These are phyloP conservation scores for Phytophthora quininea DNA, from an alignment of 352 stramenopile genomes.

Conservation along the genomic window DNA sequence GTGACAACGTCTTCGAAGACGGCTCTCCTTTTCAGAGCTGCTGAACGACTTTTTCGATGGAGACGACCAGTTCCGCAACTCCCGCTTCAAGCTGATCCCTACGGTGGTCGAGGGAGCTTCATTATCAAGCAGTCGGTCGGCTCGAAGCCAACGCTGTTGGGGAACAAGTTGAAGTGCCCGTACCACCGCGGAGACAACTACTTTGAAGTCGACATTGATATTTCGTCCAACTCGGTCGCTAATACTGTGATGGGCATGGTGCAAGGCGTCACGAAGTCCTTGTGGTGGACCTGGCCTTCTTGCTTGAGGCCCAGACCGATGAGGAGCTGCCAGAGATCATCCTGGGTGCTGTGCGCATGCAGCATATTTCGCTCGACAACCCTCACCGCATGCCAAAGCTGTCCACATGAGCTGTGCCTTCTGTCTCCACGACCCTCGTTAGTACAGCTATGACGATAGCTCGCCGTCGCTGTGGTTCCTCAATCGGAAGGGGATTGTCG, in stretches of 20 bases:
- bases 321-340: conserved; percentile 89
- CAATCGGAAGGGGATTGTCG: conserved; percentile 9
- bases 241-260: conserved; percentile 91
- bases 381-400: conserved; percentile 60
- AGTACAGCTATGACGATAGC: background rate
- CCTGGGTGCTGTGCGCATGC: conserved; percentile 78
- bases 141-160: conserved; percentile 95
- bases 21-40: conserved; percentile 89
- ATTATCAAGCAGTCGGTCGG: conserved; percentile 96
- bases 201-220: conserved; percentile 97
- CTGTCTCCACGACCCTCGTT: background rate
- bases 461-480: conserved; percentile 5
- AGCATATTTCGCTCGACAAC: conserved; percentile 86
- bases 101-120: conserved; percentile 96
- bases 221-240: conserved; percentile 92
- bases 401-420: conserved; percentile 14
- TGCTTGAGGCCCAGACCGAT: conserved; percentile 84
- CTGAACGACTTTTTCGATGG: conserved; percentile 94
- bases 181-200: conserved; percentile 92
- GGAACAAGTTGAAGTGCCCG: conserved; percentile 95
- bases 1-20: conserved; percentile 87
- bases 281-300: conserved; percentile 90
- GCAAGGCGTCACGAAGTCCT: conserved; percentile 90
- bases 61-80: conserved; percentile 95
- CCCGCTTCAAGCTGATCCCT: conserved; percentile 98